These are phyloP conservation scores for Perkinsus chesapeaki DNA, from an alignment of 169 alveolate genomes.

Conservation along the genomic window DNA sequence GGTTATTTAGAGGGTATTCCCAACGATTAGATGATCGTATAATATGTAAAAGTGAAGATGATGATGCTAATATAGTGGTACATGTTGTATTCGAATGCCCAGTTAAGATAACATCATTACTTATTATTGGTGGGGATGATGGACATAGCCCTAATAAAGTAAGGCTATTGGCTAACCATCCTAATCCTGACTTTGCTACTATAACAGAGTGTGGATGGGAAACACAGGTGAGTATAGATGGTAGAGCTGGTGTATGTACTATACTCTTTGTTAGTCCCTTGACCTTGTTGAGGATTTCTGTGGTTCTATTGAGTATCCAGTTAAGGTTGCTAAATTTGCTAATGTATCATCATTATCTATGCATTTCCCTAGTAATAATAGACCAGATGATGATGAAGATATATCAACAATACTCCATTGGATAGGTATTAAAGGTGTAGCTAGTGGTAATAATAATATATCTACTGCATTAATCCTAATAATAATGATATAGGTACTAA, in stretches of 20 bases:
- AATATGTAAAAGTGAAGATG: slow-evolving; percentile 26
- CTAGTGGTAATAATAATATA: slow-evolving; percentile 3
- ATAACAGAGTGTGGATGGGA: slow-evolving; percentile 7
- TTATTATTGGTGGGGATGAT: slow-evolving; percentile 25
- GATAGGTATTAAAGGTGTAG: background rate
- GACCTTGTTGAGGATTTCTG: slow-evolving; percentile 28
- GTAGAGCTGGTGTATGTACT: background rate
- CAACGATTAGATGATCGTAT: slow-evolving; percentile 18
- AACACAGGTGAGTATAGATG: background rate
- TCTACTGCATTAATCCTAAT: slow-evolving; percentile 12
- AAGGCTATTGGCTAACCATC: slow-evolving; percentile 20
- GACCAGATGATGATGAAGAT: background rate
- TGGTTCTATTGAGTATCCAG: slow-evolving; percentile 19
- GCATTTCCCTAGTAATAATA: slow-evolving; percentile 21
- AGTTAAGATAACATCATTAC: slow-evolving; percentile 8
- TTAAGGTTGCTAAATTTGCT: slow-evolving; percentile 18
- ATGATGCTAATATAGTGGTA: slow-evolving; percentile 23
- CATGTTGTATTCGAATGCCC: slow-evolving; percentile 21
- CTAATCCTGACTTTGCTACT: slow-evolving; percentile 18
- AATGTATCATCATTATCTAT: slow-evolving; percentile 17
- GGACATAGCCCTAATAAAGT: slow-evolving; percentile 23
- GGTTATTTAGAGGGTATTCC: slow-evolving; percentile 18
- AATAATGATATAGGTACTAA: slow-evolving; percentile 12
- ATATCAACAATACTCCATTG: background rate
- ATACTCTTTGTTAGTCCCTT: slow-evolving; percentile 10